Percentiles rank a stretch among this genome's conserved stretches.
These are phyloP conservation scores for Camelina sativa DNA, from an alignment of 345 rosid genomes.

Conservation along the genomic window DNA sequence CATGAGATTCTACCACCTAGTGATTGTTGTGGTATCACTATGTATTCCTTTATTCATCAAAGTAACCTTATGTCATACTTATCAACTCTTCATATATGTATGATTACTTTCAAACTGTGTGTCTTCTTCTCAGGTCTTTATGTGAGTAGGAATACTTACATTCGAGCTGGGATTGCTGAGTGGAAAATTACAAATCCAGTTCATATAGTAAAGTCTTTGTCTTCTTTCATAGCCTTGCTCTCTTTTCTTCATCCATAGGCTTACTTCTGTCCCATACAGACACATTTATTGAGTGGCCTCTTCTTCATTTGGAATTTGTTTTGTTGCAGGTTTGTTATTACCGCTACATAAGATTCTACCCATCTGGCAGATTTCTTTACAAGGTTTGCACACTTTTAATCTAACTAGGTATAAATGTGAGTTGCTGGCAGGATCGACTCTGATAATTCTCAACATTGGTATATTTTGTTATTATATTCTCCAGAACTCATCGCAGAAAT, in stretches of 20 bases:
- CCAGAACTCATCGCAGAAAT: conserved; percentile 84
- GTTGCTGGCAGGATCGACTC: conserved; percentile 8
- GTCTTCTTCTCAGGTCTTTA: conserved; percentile 66
- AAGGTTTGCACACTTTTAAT: conserved; percentile 53
- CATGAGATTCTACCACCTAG: not conserved
- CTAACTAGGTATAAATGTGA: conserved; percentile 2
- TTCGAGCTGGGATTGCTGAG: conserved; percentile 85
- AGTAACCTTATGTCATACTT: not conserved
- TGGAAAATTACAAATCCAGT: conserved; percentile 96
- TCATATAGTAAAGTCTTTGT: conserved; percentile 66
- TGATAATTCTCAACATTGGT: not conserved
- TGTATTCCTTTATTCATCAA: not conserved
- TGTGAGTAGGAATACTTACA: conserved; percentile 94
- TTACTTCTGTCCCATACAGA: not conserved
- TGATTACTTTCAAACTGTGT: conserved; percentile 30
- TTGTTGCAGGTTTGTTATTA: conserved; percentile 81
- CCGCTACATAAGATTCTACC: conserved; percentile 86
- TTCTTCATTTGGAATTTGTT: conserved; percentile 2
- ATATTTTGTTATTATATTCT: conserved; percentile 16
- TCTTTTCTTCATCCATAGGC: not conserved
- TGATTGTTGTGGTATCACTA: not conserved
- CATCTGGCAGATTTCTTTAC: conserved; percentile 92
- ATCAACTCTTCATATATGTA: not conserved
- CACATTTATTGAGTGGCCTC: conserved; percentile 7
- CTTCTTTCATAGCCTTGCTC: conserved; percentile 14